phyloP scores from a whole-genome alignment of 495 filamentous ascomycete genomes.

The Astrocystis sublimbata region DNA sequence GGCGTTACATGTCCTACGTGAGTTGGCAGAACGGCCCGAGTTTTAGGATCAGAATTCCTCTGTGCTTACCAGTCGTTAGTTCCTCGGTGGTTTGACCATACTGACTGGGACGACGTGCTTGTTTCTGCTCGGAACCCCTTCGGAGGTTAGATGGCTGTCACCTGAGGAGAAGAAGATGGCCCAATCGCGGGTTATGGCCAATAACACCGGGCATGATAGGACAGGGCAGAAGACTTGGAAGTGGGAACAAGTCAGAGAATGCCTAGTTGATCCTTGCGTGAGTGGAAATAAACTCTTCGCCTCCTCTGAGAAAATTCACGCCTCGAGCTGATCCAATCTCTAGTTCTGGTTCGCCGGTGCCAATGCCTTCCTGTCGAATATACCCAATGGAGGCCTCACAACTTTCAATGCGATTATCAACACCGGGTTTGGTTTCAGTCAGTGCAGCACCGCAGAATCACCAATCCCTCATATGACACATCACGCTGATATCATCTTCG shows the following conservation, averaged over 20 bases:
- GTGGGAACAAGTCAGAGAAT: constrained; percentile 38
- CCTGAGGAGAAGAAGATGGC: constrained; percentile 41
- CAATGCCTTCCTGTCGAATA: constrained; percentile 48
- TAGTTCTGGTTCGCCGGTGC: constrained; percentile 46
- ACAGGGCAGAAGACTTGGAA: constrained; percentile 37
- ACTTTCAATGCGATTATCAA: constrained; percentile 53
- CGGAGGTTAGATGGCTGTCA: constrained; percentile 37
- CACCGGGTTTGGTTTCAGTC: constrained; percentile 44
- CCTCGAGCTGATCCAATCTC: neutral
- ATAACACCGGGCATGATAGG: constrained; percentile 37
- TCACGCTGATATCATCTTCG: constrained; percentile 1
- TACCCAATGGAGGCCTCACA: constrained; percentile 54
- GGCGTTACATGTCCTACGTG: constrained; percentile 40
- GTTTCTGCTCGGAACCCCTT: constrained; percentile 37
- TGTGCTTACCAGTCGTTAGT: constrained; percentile 18
- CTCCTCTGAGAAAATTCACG: constrained; percentile 12
- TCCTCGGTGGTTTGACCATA: constrained; percentile 36
- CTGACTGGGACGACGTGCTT: constrained; percentile 33
- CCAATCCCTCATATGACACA: neutral
- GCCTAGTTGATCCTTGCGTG: constrained; percentile 33
- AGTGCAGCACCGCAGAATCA: constrained; percentile 18
- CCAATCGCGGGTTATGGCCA: constrained; percentile 33
- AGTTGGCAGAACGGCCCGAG: constrained; percentile 18
- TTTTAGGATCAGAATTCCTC: neutral
- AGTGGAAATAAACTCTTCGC: neutral